Conservation (phyloP, 208 protist species). For the Tritrichomonas musculus region DNA sequence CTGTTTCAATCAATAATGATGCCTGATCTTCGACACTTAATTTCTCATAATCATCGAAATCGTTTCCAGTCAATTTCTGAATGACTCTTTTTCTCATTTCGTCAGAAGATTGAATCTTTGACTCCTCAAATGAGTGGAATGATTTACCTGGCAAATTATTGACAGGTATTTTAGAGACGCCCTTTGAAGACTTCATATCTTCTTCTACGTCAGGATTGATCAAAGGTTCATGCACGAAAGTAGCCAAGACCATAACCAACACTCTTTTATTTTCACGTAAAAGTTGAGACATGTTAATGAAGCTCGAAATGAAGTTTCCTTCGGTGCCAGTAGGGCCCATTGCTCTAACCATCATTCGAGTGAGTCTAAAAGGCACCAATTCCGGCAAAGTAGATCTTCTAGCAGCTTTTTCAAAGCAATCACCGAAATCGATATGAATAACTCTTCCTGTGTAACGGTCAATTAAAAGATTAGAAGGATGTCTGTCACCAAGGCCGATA, state of each 20-base stretch:
- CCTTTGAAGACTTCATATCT: background rate
- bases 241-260: background rate
- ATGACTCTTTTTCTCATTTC: constrained; percentile 27
- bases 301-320: background rate
- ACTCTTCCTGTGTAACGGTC: background rate
- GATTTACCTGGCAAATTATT: background rate
- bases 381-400: constrained; percentile 20
- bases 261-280: background rate
- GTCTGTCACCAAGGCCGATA: constrained; percentile 17
- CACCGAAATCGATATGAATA: constrained; percentile 32
- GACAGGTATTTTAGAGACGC: background rate
- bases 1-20: background rate
- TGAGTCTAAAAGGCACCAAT: constrained; percentile 26
- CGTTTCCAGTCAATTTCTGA: background rate
- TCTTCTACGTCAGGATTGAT: background rate
- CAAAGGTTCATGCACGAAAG: background rate
- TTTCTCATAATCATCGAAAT: background rate
- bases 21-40: background rate
- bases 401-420: constrained; percentile 45
- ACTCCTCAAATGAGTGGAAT: background rate
- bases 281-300: background rate
- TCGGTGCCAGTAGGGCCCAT: background rate
- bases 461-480: constrained; percentile 7
- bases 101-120: too few relatives aligned
- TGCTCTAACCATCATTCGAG: background rate